phyloP scores from a whole-genome alignment of 164 flowering plant genomes.

The Santalum album region DNA sequence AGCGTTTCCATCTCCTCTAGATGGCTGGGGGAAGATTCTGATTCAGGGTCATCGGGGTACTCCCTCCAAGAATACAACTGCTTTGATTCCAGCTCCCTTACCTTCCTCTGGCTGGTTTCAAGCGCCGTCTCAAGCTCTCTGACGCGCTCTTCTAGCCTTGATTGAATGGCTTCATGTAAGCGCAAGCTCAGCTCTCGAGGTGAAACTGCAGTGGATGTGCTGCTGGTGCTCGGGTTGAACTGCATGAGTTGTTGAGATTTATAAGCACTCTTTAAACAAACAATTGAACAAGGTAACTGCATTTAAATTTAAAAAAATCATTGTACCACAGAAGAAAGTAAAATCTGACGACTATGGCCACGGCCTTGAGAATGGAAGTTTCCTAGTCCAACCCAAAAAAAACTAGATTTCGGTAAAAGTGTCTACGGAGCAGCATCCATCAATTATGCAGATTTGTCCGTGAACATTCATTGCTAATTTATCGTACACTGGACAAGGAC shows the following conservation, averaged over 20 bases:
- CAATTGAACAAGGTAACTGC: neutral
- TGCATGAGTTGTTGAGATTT: neutral
- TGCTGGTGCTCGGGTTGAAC: neutral
- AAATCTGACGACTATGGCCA: too few species aligned
- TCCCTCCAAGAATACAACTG: conserved; percentile 15
- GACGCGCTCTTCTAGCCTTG: conserved; percentile 65
- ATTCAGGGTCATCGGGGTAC: conserved; percentile 20
- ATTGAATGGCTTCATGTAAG: conserved; percentile 65
- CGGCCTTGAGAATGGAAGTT: too few species aligned
- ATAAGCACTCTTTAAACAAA: neutral
- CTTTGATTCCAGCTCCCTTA: conserved; percentile 30
- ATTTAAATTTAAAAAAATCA: too few species aligned
- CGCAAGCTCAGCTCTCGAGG: conserved; percentile 73
- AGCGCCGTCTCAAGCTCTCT: conserved; percentile 72
- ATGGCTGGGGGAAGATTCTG: conserved; percentile 15
- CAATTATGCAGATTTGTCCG: too few species aligned
- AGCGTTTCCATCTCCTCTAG: conserved; percentile 10
- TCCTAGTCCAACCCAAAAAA: too few species aligned
- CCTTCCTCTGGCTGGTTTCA: conserved; percentile 39
- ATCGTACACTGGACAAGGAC: too few species aligned
- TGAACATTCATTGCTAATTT: too few species aligned
- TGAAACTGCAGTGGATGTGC: conserved; percentile 36
- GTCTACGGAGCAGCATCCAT: too few species aligned
- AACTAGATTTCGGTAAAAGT: too few species aligned
- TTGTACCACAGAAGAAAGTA: too few species aligned